Base-by-base conservation (phyloP, 2,329 filamentous ascomycete genomes). In the Ophiocordyceps camponoti-rufipedis region DNA sequence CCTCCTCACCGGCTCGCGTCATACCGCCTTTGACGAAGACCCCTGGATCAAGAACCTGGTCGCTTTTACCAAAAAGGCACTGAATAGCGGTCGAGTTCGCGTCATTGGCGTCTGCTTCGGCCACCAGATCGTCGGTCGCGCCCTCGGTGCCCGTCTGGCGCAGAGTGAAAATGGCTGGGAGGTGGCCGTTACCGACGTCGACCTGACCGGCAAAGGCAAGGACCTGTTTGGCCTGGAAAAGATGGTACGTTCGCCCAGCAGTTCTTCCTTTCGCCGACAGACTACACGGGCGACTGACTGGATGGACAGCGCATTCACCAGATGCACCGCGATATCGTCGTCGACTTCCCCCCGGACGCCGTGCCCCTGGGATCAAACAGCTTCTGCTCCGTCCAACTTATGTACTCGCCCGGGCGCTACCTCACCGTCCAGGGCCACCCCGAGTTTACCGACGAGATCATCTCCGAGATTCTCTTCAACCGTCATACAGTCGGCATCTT, bases 1-100 rank as follows among this genome's bases (percentile, higher is more conserved):
- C 31, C 68, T 95, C 39, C 73, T 95, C 49, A 85, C 82, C 0
- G 89, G 89, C 5, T 73, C 70, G 70, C 82, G 76, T 75, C 59
- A 64, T 50, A 67, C 63, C 16, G 62, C 67, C 2, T 69, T 63
- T 47, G 56, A 65, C 41, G 57, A 68, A 43, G 59, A 66, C 32
- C 53, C 59, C 1, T 71, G 67, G 68, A 69, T 71, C 44, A 41
- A 65, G 16, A 56, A 58, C 14, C 56, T 71, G 18, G 62, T 63
- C 23, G 56, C 61, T 46, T 70, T 63, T 44, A 55, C 65, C 7
- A 52, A 51, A 16, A 52, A 53, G 38, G 60, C 56, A 11, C 56
- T 61, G 11, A 53, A 56, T 4, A 51, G 53, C 14, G 61, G 58
- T 6, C 55, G 78, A 51, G 85, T 95, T 57, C 74, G 82, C 35